Percentiles rank a stretch among this genome's conserved stretches.
Conservation (phyloP, 1,284 basidiomycete genomes). For the Rhodotorula sp. region DNA sequence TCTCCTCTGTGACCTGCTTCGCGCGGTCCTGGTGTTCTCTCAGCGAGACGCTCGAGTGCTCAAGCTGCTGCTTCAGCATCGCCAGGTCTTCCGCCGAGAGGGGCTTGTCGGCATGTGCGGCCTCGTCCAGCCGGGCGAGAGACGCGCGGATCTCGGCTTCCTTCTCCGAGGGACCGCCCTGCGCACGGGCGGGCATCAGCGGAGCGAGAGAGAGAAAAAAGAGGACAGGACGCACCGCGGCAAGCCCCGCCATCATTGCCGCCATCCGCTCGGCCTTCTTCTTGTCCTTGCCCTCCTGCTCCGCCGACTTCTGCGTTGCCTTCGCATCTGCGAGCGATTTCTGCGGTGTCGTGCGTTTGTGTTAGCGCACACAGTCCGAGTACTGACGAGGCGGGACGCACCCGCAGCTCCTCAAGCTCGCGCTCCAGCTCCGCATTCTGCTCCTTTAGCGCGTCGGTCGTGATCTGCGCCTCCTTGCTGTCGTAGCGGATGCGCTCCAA, state of each 20-base stretch:
- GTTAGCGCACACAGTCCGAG: too few relatives aligned
- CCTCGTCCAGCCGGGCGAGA: constrained; percentile 71
- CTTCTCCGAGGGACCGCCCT: constrained; percentile 87
- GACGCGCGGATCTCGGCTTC: constrained; percentile 85
- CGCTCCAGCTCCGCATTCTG: constrained; percentile 84
- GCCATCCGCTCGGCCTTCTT: constrained; percentile 99
- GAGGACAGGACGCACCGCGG: constrained; percentile 62
- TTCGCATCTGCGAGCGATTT: constrained; percentile 78
- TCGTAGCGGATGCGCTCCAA: constrained; percentile 92
- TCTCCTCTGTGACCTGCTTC: constrained; percentile 87
- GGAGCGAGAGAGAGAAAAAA: not conserved
- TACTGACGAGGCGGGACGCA: constrained; percentile 6
- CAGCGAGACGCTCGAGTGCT: constrained; percentile 81
- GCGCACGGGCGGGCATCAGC: constrained; percentile 53
- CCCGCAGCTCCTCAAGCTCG: constrained; percentile 84
- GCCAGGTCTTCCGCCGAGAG: constrained; percentile 73
- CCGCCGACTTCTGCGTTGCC: constrained; percentile 74
- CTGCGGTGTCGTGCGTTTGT: constrained; percentile 44
- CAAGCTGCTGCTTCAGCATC: constrained; percentile 77
- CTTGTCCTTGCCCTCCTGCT: constrained; percentile 94
- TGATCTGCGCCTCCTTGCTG: constrained; percentile 90
- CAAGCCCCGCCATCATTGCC: constrained; percentile 99
- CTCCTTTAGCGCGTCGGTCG: constrained; percentile 94
- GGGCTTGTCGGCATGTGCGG: constrained; percentile 62
- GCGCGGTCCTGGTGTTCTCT: constrained; percentile 88